Evolutionary conservation across 202 grass and related monocot species (phyloP).

Genomic region (Musa balbisiana): DNA sequence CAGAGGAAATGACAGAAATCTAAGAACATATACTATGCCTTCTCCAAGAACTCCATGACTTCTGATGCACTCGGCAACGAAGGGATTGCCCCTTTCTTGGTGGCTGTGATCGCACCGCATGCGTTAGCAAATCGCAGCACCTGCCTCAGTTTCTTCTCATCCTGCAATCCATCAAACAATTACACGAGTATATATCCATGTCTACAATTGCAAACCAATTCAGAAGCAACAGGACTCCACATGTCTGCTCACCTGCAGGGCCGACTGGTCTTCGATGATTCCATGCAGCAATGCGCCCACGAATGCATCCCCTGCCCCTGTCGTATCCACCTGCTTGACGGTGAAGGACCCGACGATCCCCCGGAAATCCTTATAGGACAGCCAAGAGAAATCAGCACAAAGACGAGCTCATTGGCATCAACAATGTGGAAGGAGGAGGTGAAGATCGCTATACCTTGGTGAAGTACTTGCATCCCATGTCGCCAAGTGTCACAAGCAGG

Average conservation of each 20-base stretch:
- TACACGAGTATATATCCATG: neutral
- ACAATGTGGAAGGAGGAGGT: neutral
- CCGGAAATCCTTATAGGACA: neutral
- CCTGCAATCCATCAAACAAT: constrained; percentile 1
- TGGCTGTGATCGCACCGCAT: constrained; percentile 7
- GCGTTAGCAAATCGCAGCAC: constrained; percentile 14
- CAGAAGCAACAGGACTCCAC: no score
- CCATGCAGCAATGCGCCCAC: constrained; percentile 5
- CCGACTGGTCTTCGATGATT: neutral
- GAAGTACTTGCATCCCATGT: constrained; percentile 21
- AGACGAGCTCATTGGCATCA: neutral
- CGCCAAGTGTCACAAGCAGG: constrained; percentile 13
- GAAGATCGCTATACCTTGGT: constrained; percentile 9
- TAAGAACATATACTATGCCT: neutral
- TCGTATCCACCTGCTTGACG: constrained; percentile 14
- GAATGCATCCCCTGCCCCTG: constrained; percentile 22
- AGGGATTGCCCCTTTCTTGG: constrained; percentile 18
- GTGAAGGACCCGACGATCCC: neutral
- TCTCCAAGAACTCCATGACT: constrained; percentile 4
- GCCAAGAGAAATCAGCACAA: neutral
- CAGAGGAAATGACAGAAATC: neutral
- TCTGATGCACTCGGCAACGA: constrained; percentile 12
- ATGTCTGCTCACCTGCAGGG: neutral
- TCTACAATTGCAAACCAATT: neutral
- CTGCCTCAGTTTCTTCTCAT: constrained; percentile 18